Conservation (phyloP, 495 filamentous ascomycete genomes). For the Penicillium silybi region DNA sequence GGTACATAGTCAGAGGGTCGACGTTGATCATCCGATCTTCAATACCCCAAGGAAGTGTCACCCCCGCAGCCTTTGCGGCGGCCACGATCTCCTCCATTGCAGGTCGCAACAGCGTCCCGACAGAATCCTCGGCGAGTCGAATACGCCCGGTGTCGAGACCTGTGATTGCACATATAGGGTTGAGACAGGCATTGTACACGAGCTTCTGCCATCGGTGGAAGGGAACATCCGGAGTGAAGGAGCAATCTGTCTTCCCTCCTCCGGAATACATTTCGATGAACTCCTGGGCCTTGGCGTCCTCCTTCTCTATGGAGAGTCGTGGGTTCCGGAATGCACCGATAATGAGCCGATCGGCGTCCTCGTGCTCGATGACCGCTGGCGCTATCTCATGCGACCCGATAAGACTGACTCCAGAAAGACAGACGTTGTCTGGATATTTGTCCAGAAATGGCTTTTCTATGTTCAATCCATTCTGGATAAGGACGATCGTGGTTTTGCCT, state of each 20-base stretch:
- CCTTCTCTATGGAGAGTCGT: constrained; percentile 1
- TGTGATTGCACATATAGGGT: constrained; percentile 8
- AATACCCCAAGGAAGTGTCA: constrained; percentile 30
- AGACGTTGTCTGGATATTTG: constrained; percentile 47
- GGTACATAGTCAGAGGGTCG: constrained; percentile 35
- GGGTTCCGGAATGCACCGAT: constrained; percentile 46
- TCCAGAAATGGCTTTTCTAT: constrained; percentile 54
- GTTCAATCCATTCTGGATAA: constrained; percentile 62
- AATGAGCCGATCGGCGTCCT: constrained; percentile 33
- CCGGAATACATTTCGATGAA: constrained; percentile 40
- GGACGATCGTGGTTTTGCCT: constrained; percentile 47
- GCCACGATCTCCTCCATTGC: constrained; percentile 13
- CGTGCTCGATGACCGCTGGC: constrained; percentile 44
- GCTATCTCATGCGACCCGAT: constrained; percentile 45
- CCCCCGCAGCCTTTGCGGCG: constrained; percentile 18
- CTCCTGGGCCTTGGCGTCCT: constrained; percentile 25
- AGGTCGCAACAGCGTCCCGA: constrained; percentile 12
- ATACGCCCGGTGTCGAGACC: constrained; percentile 13
- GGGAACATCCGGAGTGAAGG: constrained; percentile 31
- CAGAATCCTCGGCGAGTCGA: constrained; percentile 1
- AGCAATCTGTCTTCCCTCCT: constrained; percentile 22
- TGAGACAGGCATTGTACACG: constrained; percentile 16
- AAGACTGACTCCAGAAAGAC: constrained; percentile 51
- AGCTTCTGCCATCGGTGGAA: constrained; percentile 43
- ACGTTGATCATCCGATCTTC: constrained; percentile 29